Evolutionary conservation across 306 rosid species (phyloP).

Genomic region (Cucumis sativus): DNA sequence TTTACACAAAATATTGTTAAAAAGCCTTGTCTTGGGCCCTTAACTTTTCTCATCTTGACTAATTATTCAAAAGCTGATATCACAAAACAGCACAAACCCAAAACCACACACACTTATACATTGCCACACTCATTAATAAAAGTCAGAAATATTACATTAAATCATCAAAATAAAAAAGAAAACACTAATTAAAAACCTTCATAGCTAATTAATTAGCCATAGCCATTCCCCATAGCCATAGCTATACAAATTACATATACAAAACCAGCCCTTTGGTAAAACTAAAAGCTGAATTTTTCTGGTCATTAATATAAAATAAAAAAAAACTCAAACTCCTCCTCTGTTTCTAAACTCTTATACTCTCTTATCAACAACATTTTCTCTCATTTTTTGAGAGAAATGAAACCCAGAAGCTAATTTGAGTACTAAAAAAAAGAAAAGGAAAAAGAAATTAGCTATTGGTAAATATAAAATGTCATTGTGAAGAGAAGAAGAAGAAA

Average conservation of each 20-base stretch:
- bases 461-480: not conserved
- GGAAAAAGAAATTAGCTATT: not conserved
- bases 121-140: not conserved
- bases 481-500: conserved; percentile 29
- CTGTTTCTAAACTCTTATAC: not conserved
- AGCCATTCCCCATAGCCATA: not conserved
- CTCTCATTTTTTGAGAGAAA: not conserved
- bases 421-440: not conserved
- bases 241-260: not conserved
- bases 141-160: conserved; percentile 4
- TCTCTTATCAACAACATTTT: not conserved
- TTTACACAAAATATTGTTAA: not conserved
- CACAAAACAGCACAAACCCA: not conserved
- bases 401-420: not conserved
- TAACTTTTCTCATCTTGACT: not conserved
- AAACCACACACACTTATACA: not conserved
- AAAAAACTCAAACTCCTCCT: not conserved
- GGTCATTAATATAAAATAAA: not conserved
- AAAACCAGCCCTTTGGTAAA: not conserved
- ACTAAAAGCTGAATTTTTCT: conserved; percentile 1
- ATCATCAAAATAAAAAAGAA: not conserved
- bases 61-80: conserved; percentile 9
- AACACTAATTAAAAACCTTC: not conserved
- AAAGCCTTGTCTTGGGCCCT: not conserved
- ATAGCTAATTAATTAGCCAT: not conserved